Percentiles rank a stretch among this genome's conserved stretches.
phyloP scores from a whole-genome alignment of 441 rosid species.

The Omphalea diandra region DNA sequence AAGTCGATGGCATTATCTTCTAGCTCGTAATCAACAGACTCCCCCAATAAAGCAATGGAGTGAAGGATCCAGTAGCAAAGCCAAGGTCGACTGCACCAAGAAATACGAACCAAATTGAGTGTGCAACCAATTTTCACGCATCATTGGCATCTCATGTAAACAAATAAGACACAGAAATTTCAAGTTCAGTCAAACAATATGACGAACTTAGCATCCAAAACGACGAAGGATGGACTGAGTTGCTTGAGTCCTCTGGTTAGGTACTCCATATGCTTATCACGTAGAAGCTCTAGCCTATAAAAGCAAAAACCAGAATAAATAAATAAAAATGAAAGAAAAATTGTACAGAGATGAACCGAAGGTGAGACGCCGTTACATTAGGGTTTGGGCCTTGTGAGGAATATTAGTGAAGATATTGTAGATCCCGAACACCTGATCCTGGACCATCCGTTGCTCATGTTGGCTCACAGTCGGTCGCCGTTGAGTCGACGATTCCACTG shows the following conservation, averaged over 20 bases:
- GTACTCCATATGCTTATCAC: conserved; percentile 70
- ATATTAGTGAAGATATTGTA: conserved; percentile 45
- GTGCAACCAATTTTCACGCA: not conserved
- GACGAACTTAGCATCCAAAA: conserved; percentile 74
- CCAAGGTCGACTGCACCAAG: conserved; percentile 78
- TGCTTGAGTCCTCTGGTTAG: conserved; percentile 56
- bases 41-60: conserved; percentile 79
- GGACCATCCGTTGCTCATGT: conserved; percentile 62
- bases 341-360: not conserved
- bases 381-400: conserved; percentile 44
- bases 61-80: conserved; percentile 95
- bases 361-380: conserved; percentile 33
- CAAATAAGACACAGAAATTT: not conserved
- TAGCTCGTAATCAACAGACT: conserved; percentile 53
- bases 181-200: not conserved
- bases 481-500: not conserved
- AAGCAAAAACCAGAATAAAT: not conserved
- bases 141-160: not conserved
- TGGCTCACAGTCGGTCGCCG: conserved; percentile 48
- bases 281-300: conserved; percentile 67
- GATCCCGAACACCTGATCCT: conserved; percentile 51
- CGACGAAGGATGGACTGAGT: conserved; percentile 58
- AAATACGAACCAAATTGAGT: not conserved
- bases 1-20: conserved; percentile 56
- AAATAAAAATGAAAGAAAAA: not conserved